Conservation (phyloP, 1,284 basidiomycete genomes). For the Austroboletus niveus region DNA sequence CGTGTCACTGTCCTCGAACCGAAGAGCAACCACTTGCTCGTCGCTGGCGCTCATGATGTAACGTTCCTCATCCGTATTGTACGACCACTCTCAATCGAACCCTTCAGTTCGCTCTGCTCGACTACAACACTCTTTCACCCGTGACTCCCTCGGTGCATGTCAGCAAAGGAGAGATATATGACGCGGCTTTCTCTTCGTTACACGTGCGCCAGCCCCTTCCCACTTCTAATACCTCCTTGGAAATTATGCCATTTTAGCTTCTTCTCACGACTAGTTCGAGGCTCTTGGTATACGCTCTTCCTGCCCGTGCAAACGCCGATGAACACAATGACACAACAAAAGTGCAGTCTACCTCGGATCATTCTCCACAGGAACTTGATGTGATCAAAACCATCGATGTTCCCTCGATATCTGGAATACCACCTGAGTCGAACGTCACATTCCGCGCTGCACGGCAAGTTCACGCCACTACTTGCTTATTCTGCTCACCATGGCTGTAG, state of each 20-base stretch:
- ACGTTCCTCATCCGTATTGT: slow-evolving; percentile 2
- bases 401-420: slow-evolving; percentile 49
- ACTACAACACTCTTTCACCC: slow-evolving; percentile 61
- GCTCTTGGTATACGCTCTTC: slow-evolving; percentile 59
- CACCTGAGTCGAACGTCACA: slow-evolving; percentile 44
- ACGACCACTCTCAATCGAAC: slow-evolving; percentile 13
- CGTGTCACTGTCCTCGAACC: slow-evolving; percentile 78
- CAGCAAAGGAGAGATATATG: slow-evolving; percentile 71
- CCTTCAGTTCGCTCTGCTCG: slow-evolving; percentile 63
- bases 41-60: slow-evolving; percentile 67
- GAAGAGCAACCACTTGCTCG: slow-evolving; percentile 55
- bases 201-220: slow-evolving; percentile 38
- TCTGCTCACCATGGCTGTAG: slow-evolving; percentile 36
- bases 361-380: slow-evolving; percentile 37
- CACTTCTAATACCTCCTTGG: slow-evolving; percentile 1
- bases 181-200: slow-evolving; percentile 58
- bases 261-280: slow-evolving; percentile 63
- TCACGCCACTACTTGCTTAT: background rate
- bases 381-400: slow-evolving; percentile 52
- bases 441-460: slow-evolving; percentile 76
- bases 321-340: slow-evolving; percentile 31
- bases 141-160: slow-evolving; percentile 46
- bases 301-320: slow-evolving; percentile 13
- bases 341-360: slow-evolving; percentile 17
- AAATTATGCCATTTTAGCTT: slow-evolving; percentile 40